phyloP scores from a whole-genome alignment of 78 protist genomes.

The Trichosphaerium sp. region DNA sequence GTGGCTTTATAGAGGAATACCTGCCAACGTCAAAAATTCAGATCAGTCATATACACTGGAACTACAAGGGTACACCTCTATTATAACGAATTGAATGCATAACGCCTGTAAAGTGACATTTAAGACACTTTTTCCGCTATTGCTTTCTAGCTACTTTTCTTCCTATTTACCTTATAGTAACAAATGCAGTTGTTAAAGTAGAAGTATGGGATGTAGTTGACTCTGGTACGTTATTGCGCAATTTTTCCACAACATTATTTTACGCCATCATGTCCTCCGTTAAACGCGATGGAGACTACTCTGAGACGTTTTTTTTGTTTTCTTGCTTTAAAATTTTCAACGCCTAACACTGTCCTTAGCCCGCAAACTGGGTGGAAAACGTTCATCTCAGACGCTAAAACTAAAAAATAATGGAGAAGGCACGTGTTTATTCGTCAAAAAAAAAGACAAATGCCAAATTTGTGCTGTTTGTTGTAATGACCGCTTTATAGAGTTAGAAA shows the following conservation, averaged over 20 bases:
- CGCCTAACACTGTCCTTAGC: too few species aligned
- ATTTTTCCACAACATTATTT: too few species aligned
- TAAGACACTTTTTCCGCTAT: neutral
- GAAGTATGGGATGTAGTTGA: constrained; percentile 52
- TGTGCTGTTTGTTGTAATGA: constrained; percentile 12
- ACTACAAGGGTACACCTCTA: constrained; percentile 20
- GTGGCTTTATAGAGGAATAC: constrained; percentile 7
- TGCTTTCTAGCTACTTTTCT: neutral
- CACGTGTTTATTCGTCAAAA: neutral
- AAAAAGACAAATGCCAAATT: constrained; percentile 7
- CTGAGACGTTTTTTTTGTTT: too few species aligned
- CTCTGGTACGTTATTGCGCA: too few species aligned
- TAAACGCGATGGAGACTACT: too few species aligned
- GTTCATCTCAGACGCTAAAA: too few species aligned
- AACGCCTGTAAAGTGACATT: neutral
- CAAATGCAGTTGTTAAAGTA: constrained; percentile 40
- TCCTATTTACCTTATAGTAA: neutral
- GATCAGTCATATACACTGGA: constrained; percentile 39
- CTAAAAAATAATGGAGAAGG: too few species aligned
- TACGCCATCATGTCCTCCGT: too few species aligned
- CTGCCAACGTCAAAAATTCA: constrained; percentile 37
- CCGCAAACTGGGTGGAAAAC: too few species aligned
- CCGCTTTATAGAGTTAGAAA: too few species aligned
- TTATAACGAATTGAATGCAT: too few species aligned
- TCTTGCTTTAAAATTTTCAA: too few species aligned